Conservation (phyloP, 1,139 yeast species). For the Zygotorulaspora mrakii region DNA sequence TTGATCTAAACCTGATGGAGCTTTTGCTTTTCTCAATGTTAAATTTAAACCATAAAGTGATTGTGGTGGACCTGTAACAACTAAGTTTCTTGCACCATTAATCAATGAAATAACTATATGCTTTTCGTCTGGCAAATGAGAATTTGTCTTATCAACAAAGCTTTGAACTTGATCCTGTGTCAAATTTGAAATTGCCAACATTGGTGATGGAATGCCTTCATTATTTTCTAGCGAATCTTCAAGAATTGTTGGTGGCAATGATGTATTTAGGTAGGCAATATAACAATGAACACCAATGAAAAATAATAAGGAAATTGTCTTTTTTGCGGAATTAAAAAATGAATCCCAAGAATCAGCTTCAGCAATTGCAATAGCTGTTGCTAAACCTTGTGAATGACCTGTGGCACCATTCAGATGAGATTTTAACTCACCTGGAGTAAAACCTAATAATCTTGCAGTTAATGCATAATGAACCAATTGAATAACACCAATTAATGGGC, state of each 20-base stretch:
- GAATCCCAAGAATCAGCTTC: constrained; percentile 83
- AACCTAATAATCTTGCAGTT: constrained; percentile 78
- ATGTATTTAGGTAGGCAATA: constrained; percentile 86
- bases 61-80: constrained; percentile 97
- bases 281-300: constrained; percentile 92
- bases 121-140: constrained; percentile 87
- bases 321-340: constrained; percentile 65
- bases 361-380: constrained; percentile 89
- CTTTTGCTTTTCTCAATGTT: constrained; percentile 88
- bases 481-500: constrained; percentile 92
- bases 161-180: constrained; percentile 72
- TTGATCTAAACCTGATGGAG: constrained; percentile 91
- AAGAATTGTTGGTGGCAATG: constrained; percentile 88
- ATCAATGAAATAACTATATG: constrained; percentile 86
- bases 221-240: constrained; percentile 91
- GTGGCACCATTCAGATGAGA: constrained; percentile 75
- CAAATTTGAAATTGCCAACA: constrained; percentile 90
- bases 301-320: constrained; percentile 80
- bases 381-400: constrained; percentile 97
- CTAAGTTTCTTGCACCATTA: constrained; percentile 94
- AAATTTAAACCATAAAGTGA: constrained; percentile 95
- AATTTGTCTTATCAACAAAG: constrained; percentile 81
- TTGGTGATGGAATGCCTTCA: constrained; percentile 96
- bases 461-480: constrained; percentile 92
- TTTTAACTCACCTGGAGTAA: constrained; percentile 86